A percentile compares a stretch with the other conserved stretches of the same genome.
Conservation (phyloP, 257 asterid species). For the Orobanche coerulescens region DNA sequence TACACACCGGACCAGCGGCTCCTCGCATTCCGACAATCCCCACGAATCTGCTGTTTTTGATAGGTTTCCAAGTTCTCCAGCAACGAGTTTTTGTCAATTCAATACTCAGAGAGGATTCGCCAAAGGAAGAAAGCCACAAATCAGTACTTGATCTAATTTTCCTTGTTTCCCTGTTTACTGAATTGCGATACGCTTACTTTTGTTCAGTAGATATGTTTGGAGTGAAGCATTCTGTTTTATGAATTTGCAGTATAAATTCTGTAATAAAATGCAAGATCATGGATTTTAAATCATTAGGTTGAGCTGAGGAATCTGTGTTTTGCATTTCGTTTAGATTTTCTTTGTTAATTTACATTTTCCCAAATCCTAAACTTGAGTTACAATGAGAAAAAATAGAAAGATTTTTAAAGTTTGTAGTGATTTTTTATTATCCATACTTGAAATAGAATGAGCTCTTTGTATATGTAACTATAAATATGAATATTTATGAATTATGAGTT, state of each 20-base stretch:
- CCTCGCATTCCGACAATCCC: conserved; percentile 25
- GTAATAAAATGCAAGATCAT: neutral
- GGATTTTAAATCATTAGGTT: neutral
- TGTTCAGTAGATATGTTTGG: neutral
- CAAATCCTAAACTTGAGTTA: neutral
- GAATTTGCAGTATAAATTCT: neutral
- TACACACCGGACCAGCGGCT: conserved; percentile 23
- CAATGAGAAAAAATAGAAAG: neutral
- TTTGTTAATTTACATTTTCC: neutral
- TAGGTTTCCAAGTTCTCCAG: conserved; percentile 18
- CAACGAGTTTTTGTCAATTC: conserved; percentile 20
- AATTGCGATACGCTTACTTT: conserved; percentile 6
- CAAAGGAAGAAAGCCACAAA: conserved; percentile 60
- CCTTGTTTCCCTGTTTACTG: neutral
- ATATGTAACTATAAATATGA: neutral
- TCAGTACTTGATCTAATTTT: conserved; percentile 23
- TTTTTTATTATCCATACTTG: neutral
- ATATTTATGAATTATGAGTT: neutral
- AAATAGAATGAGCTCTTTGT: neutral
- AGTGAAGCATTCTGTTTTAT: neutral
- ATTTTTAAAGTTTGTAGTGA: no score
- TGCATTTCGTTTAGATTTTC: neutral
- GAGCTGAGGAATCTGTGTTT: neutral
- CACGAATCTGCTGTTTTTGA: conserved; percentile 23
- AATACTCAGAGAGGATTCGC: conserved; percentile 54